These are phyloP conservation scores for Ogataea populi-albae DNA, from an alignment of 805 yeast species.

Conservation along the genomic window DNA sequence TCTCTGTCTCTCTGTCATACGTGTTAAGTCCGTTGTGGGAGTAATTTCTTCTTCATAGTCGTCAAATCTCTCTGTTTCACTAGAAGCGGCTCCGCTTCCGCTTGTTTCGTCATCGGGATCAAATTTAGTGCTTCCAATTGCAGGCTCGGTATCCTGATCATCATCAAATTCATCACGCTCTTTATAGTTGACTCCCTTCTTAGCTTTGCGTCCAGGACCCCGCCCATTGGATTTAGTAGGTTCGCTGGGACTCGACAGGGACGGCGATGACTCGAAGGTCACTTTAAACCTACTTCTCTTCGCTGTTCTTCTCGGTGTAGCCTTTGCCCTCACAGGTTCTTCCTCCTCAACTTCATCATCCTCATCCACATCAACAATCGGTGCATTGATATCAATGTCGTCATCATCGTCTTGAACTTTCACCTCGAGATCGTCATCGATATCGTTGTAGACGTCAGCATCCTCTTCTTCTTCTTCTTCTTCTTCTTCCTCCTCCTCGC, in stretches of 20 bases:
- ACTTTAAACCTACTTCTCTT: conserved; percentile 1
- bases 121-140: neutral
- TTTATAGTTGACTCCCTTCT: conserved; percentile 15
- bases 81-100: conserved; percentile 13
- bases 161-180: conserved; percentile 22
- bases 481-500: conserved; percentile 6
- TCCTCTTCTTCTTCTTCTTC: conserved; percentile 16
- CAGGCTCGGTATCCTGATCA: conserved; percentile 25
- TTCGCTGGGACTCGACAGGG: conserved; percentile 1
- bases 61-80: conserved; percentile 11
- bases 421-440: conserved; percentile 20
- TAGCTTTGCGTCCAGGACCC: conserved; percentile 8
- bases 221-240: conserved; percentile 4
- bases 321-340: conserved; percentile 2
- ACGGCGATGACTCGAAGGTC: neutral
- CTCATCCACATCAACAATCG: conserved; percentile 11
- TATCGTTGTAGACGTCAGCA: conserved; percentile 14
- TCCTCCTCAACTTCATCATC: conserved; percentile 35
- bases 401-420: conserved; percentile 21
- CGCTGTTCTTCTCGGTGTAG: conserved; percentile 6
- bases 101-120: conserved; percentile 9
- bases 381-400: conserved; percentile 12
- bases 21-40: conserved; percentile 40
- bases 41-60: conserved; percentile 44
- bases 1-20: conserved; percentile 57